These are phyloP conservation scores for Populus nigra DNA, from an alignment of 345 rosid genomes.

Conservation along the genomic window DNA sequence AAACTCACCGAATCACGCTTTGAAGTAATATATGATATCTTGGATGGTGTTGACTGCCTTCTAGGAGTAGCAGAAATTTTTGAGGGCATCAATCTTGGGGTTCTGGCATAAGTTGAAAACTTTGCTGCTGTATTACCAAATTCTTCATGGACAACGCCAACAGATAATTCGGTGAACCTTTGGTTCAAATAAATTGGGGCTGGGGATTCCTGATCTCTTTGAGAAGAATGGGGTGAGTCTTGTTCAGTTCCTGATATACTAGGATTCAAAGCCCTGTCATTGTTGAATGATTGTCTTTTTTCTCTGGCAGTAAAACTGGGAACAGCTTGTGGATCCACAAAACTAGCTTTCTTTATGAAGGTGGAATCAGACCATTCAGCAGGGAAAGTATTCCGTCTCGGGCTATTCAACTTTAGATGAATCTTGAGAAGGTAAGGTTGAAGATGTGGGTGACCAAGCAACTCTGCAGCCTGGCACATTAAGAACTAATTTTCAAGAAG, in stretches of 20 bases:
- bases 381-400: slow-evolving; percentile 55
- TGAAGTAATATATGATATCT: slow-evolving; percentile 20
- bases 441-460: slow-evolving; percentile 72
- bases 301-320: slow-evolving; percentile 30
- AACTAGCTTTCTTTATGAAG: slow-evolving; percentile 40
- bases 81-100: slow-evolving; percentile 37
- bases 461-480: slow-evolving; percentile 69
- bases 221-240: slow-evolving; percentile 12
- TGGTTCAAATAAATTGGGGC: slow-evolving; percentile 4
- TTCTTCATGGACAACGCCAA: slow-evolving; percentile 34
- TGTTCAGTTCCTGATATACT: slow-evolving; percentile 21
- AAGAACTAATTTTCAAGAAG: background rate
- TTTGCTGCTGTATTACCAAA: slow-evolving; percentile 34
- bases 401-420: slow-evolving; percentile 65
- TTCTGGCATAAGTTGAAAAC: slow-evolving; percentile 32
- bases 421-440: slow-evolving; percentile 66
- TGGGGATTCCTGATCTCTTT: slow-evolving; percentile 9
- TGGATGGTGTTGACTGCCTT: slow-evolving; percentile 14
- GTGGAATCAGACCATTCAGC: slow-evolving; percentile 43
- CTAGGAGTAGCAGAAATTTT: slow-evolving; percentile 20
- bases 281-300: slow-evolving; percentile 21
- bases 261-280: slow-evolving; percentile 23
- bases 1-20: slow-evolving; percentile 31
- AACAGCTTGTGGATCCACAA: slow-evolving; percentile 39
- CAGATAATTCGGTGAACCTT: background rate